Evolutionary conservation across 371 early-diverging fungal species (phyloP).

Genomic region (Mucor circinelloides): DNA sequence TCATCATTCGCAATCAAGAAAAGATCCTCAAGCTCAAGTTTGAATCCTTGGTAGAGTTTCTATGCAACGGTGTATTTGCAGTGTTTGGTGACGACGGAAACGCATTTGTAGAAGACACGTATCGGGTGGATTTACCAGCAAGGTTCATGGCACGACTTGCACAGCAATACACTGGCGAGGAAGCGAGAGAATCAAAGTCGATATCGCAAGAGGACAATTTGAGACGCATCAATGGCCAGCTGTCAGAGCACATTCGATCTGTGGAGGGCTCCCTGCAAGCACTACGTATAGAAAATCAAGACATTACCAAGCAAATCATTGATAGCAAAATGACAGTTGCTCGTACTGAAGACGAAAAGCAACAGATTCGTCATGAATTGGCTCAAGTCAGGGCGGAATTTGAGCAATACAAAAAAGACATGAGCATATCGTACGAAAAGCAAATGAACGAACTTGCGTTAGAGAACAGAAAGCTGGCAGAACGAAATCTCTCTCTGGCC

Average conservation of each 20-base stretch:
- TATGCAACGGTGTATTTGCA: constrained; percentile 80
- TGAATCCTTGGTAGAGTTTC: constrained; percentile 80
- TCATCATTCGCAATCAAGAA: constrained; percentile 80
- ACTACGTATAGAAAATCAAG: constrained; percentile 72
- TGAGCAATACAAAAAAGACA: constrained; percentile 37
- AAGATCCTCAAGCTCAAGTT: constrained; percentile 76
- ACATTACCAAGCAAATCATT: constrained; percentile 59
- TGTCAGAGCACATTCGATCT: constrained; percentile 60
- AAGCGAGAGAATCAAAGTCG: constrained; percentile 35
- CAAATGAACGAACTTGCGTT: constrained; percentile 63
- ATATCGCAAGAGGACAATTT: constrained; percentile 59
- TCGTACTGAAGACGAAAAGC: constrained; percentile 53
- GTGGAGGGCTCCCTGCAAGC: constrained; percentile 63
- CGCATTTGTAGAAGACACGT: constrained; percentile 30
- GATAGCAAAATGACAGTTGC: constrained; percentile 61
- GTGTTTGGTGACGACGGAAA: constrained; percentile 54
- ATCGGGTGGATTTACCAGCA: constrained; percentile 49
- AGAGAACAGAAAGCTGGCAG: constrained; percentile 56
- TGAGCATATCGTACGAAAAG: constrained; percentile 56
- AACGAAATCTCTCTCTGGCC: constrained; percentile 47
- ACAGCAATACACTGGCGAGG: constrained; percentile 43
- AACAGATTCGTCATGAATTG: constrained; percentile 58
- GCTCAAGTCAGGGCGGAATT: constrained; percentile 48
- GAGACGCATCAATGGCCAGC: constrained; percentile 68
- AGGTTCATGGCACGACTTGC: constrained; percentile 38